Evolutionary conservation across 306 rosid genomes (phyloP), one percentile per base, ranked within the genome.

Genomic region (Calophaca sinica): DNA sequence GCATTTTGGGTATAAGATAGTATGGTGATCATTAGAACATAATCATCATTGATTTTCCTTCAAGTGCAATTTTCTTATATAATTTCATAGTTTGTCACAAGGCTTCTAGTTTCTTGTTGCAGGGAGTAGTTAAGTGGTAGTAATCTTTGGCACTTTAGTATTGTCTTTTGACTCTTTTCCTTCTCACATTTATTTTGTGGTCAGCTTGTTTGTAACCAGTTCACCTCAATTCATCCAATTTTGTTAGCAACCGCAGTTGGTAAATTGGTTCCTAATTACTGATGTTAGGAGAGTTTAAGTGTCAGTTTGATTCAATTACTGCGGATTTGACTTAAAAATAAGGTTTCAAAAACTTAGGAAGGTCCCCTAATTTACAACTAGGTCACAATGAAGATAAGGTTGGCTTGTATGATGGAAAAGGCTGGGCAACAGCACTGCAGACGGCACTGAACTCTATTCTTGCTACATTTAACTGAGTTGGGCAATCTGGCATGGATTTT

Each of bases 311-410:
- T 66, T 78, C 39, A 52, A 3, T 28, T 45, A 39, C 29, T 35
- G 39, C 26, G 33, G 41, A 35, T 33, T 0, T 35, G 53, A 59
- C 62, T 38, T 53, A 28, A 49, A 46, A 59, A 68, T 52, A 39
- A 68, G 48, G 42, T 63, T 63, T 70, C 55, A 52, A 62, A 11
- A 63, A 63, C 28, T 10, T 71, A 53, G 67, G 59, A 4, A 42
- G 70, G 55, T n/a, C n/a, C n/a, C n/a, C n/a, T n/a, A n/a, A n/a
- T 39, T n/a, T 63, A 53, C 39, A 53, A 14, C 58, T 79, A 60
- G 44, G 66, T 42, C 28, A 60, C 5, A 64, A 48, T 6, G 45
- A 66, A 55, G 62, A 28, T 7, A 5, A 14, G 62, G 12, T 76
- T 75, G 70, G 35, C 31, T 52, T 28, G 13, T 54, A 46, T 75